Evolutionary conservation across 2,329 filamentous ascomycete genomes (phyloP).

Genomic region (Neospermospora avenae): DNA sequence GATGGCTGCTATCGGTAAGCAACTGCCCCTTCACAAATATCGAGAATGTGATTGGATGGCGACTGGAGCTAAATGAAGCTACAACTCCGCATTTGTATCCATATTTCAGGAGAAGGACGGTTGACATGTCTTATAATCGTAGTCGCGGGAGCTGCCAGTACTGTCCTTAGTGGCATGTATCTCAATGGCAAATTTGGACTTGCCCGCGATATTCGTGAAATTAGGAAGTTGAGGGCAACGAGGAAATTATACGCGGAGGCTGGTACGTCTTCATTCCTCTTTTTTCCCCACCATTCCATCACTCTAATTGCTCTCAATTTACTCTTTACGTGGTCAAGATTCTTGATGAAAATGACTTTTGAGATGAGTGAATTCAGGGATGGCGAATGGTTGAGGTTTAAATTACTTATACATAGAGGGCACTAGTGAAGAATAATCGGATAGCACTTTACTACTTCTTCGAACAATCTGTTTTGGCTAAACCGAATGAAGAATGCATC

Average conservation of each 20-base stretch:
- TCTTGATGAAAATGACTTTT: not conserved
- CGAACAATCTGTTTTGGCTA: slow-evolving; percentile 50
- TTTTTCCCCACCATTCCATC: not conserved
- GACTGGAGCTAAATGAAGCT: not conserved
- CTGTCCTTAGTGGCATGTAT: slow-evolving; percentile 49
- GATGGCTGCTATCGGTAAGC: slow-evolving; percentile 5
- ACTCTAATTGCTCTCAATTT: not conserved
- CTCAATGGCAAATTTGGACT: slow-evolving; percentile 69
- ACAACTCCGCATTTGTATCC: too few species aligned
- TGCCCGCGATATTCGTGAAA: slow-evolving; percentile 52
- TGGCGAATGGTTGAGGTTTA: too few species aligned
- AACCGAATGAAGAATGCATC: slow-evolving; percentile 55
- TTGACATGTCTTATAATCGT: slow-evolving; percentile 10
- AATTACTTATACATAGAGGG: too few species aligned
- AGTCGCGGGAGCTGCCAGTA: slow-evolving; percentile 32
- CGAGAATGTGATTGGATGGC: not conserved
- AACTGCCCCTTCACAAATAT: not conserved
- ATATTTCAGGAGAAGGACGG: too few species aligned
- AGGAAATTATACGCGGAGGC: slow-evolving; percentile 46
- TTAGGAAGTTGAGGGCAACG: slow-evolving; percentile 43
- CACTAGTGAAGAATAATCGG: slow-evolving; percentile 43
- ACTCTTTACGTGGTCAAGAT: not conserved
- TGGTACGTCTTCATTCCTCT: slow-evolving; percentile 37
- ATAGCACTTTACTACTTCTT: slow-evolving; percentile 65
- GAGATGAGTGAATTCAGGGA: not conserved